These are phyloP conservation scores for Irpex sp. DNA, from an alignment of 1,284 basidiomycete species.

Conservation along the genomic window DNA sequence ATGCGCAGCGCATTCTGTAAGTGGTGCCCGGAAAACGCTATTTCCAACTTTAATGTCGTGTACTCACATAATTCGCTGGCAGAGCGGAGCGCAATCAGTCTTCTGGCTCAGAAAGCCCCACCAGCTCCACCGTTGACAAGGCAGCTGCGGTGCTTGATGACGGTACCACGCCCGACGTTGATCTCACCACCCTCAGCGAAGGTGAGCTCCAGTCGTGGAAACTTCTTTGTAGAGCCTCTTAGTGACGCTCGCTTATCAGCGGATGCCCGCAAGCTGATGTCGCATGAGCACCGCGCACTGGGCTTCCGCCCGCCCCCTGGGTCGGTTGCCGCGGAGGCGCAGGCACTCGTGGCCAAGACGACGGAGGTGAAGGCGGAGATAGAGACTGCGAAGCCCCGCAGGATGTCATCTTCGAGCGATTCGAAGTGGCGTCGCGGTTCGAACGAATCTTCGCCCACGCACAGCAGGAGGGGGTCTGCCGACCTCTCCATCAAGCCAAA, in stretches of 20 bases:
- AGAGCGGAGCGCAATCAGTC: slow-evolving; percentile 20
- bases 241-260: slow-evolving; percentile 9
- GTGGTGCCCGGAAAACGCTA: slow-evolving; percentile 1
- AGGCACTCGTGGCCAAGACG: slow-evolving; percentile 11
- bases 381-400: neutral
- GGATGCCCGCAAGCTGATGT: slow-evolving; percentile 30
- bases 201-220: slow-evolving; percentile 9
- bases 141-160: slow-evolving; percentile 4
- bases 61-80: slow-evolving; percentile 2
- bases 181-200: slow-evolving; percentile 23
- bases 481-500: neutral
- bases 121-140: slow-evolving; percentile 12
- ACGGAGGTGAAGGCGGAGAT: neutral
- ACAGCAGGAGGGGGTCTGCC: neutral
- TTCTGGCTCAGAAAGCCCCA: slow-evolving; percentile 4
- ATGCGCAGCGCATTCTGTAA: slow-evolving; percentile 26
- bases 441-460: neutral
- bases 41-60: neutral
- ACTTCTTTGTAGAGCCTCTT: neutral
- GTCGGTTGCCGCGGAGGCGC: slow-evolving; percentile 13
- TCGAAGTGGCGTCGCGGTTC: neutral
- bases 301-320: slow-evolving; percentile 22
- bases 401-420: neutral
- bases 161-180: slow-evolving; percentile 17
- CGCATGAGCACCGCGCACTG: slow-evolving; percentile 30